phyloP scores from a whole-genome alignment of 2,329 filamentous ascomycete species.

The Paraphoma sp. region DNA sequence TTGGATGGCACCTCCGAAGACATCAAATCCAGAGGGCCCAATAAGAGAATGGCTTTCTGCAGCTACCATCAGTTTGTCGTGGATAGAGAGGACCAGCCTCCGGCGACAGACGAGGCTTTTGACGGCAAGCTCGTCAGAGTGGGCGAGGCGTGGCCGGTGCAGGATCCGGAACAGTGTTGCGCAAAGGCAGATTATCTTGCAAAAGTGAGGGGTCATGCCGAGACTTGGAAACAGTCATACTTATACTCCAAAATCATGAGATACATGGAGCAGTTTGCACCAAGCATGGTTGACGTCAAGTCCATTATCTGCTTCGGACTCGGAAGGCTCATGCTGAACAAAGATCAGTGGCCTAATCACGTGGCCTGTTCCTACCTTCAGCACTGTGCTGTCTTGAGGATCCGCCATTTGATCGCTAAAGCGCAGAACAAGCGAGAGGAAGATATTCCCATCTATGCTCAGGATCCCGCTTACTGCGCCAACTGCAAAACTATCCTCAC shows the following conservation, averaged over 20 bases:
- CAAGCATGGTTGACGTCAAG: not conserved
- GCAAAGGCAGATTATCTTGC: not conserved
- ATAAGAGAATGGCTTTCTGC: not conserved
- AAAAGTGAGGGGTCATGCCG: not conserved
- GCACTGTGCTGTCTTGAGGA: not conserved
- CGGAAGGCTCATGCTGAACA: not conserved
- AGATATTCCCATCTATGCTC: not conserved
- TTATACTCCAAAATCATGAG: not conserved
- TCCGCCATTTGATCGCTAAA: not conserved
- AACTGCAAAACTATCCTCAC: not conserved
- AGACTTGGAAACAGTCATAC: not conserved
- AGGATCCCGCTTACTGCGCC: not conserved
- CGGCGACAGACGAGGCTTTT: not conserved
- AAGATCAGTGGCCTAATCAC: not conserved
- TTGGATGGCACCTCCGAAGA: not conserved
- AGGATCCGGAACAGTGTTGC: not conserved
- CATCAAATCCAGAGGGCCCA: not conserved
- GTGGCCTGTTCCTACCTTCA: not conserved
- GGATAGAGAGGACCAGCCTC: not conserved
- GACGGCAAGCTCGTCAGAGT: not conserved
- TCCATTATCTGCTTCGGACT: not conserved
- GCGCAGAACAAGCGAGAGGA: not conserved
- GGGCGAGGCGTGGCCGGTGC: not conserved
- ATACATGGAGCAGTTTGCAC: not conserved
- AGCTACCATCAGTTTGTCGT: not conserved